A percentile compares a stretch with the other conserved stretches of the same genome.
These are phyloP conservation scores for Trypanosoma lewisi DNA, from an alignment of 208 protist species.

Conservation along the genomic window DNA sequence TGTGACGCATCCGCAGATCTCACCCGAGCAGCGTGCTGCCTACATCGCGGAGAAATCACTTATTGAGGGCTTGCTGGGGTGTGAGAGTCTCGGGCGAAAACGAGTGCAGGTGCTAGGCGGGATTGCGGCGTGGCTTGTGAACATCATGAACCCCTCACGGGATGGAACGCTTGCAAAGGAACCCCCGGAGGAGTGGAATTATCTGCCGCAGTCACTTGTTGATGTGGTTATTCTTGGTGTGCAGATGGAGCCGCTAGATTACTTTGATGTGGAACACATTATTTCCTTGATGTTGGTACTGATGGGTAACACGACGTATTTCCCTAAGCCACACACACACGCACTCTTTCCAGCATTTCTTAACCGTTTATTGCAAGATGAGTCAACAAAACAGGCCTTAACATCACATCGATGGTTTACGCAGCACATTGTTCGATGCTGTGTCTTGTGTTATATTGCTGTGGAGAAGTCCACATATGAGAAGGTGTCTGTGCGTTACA, in stretches of 20 bases:
- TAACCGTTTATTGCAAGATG: conserved; percentile 51
- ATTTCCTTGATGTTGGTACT: conserved; percentile 83
- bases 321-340: conserved; percentile 90
- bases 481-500: conserved; percentile 78
- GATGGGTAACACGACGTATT: conserved; percentile 90
- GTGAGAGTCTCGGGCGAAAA: conserved; percentile 33
- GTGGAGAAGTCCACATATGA: conserved; percentile 89
- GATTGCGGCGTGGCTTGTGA: conserved; percentile 76
- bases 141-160: conserved; percentile 52
- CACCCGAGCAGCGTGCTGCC: conserved; percentile 41
- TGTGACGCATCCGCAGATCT: conserved; percentile 41
- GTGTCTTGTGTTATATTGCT: conserved; percentile 88
- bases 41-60: conserved; percentile 54
- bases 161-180: conserved; percentile 44
- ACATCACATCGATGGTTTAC: conserved; percentile 81
- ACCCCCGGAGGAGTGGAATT: conserved; percentile 67
- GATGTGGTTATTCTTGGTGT: conserved; percentile 71
- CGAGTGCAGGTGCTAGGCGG: conserved; percentile 71
- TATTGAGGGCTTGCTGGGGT: conserved; percentile 60
- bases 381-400: conserved; percentile 44
- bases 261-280: conserved; percentile 56
- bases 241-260: conserved; percentile 53
- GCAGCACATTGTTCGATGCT: conserved; percentile 71
- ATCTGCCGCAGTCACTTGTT: conserved; percentile 83
- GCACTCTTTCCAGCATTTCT: conserved; percentile 79